Evolutionary conservation across 208 protist species (phyloP), one percentile per base, ranked within the genome.

Genomic region (Herpetomonas tarakana): DNA sequence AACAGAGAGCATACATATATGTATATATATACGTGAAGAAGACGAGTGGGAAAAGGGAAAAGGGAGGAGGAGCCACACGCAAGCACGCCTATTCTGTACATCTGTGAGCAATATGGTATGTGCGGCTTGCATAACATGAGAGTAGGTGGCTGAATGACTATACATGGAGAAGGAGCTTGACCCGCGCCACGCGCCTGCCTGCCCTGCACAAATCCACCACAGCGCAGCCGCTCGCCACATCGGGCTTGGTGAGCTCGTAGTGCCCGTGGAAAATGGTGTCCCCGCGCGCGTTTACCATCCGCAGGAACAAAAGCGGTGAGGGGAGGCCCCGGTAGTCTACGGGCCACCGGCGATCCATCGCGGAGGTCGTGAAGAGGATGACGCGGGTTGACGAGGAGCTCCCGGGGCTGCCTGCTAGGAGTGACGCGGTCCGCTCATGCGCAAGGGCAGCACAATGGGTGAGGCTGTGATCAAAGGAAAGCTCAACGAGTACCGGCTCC

Each of bases 161-260:
- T 49, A 49, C 44, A 49, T 49, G 6, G 16, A 49, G 19, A 18
- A 49, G 44, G 4, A 49, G 19, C 44, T 49, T 49, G 16, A 49
- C 16, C 19, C 44, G 9, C 16, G 19, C 19, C 4, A n/a, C n/a
- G n/a, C 4, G 44, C 9, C 4, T 22, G 19, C 19, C 19, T 22
- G 44, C 44, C 11, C 19, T 49, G 44, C 9, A 41, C 9, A 49
- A 24, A 22, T 49, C 44, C 19, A 49, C 4, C 11, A 49, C 19
- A 4, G 19, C 16, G 44, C 9, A 49, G 44, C 44, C 44, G 16
- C 19, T 18, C 16, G 19, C 6, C 19, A 49, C 9, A 18, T 49
- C 44, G 4, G 9, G 11, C 9, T 4, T 4, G 16, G 44, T 49
- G 11, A 49, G 4, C 11, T 18, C 3, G 44, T 22, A 49, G 6